Evolutionary conservation across 129 eudicot genomes (phyloP), one percentile per base, ranked within the genome.

Genomic region (Arctium lappa): DNA sequence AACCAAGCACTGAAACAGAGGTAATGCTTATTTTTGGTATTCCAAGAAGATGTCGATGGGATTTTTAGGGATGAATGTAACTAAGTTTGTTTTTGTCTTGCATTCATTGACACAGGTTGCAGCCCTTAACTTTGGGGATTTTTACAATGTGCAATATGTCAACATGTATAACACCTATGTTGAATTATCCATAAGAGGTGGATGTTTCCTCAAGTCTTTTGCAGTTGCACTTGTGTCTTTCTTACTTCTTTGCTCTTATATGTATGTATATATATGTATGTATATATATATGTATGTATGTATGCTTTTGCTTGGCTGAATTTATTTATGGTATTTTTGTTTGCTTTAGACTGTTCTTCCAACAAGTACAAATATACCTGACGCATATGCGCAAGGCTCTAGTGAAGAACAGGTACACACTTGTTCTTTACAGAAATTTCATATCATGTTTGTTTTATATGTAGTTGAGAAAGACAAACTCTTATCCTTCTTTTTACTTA

Each of bases 1-100:
- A 96, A 96, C 89, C 91, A 90, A 31, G 91, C 98, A 40, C 96
- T 96, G 9, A 98, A 96, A 86, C 97, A 13, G 99, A 96, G 98
- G 99, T 93, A 82, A 69, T 50, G 32, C 42, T 84, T 66, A 8
- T 34, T 53, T 71, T 62, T 12, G 4, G 8, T 22, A 5, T 30
- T 50, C 56, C 0, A 22, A 6, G 22, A 32, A 22, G 73, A 37
- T 72, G 4, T 72, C 70, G 68, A 73, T 40, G 39, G 22, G 65
- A 12, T 22, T 69, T 34, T 33, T 88, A 5, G 3, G 72, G 37
- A 22, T 60, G 73, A 2, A 5, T 34, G 50, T 30, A 73, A 85
- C 16, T 62, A 29, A 38, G 31, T 53, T n/a, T 3, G 46, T n/a
- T 30, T 22, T 74, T 42, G 0, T 12, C 46, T 53, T 72, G 53